These are phyloP conservation scores for Backusella liffmaniae DNA, from an alignment of 192 early-diverging fungal species.

Conservation along the genomic window DNA sequence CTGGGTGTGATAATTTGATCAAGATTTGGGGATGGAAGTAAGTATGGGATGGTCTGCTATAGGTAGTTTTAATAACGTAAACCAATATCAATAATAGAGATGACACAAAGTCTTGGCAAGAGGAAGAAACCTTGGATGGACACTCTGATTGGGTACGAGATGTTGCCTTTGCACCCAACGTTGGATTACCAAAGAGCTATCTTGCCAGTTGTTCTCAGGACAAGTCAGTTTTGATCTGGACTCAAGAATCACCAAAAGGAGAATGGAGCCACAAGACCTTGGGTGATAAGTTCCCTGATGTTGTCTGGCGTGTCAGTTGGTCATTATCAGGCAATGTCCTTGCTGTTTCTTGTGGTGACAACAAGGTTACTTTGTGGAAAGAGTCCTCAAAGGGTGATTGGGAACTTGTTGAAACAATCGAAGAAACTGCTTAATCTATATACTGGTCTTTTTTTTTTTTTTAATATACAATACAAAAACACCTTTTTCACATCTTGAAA, in stretches of 20 bases:
- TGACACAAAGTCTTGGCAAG: constrained; percentile 77
- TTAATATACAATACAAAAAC: constrained; percentile 1
- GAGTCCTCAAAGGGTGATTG: constrained; percentile 91
- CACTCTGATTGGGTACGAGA: constrained; percentile 99
- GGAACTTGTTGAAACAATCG: constrained; percentile 81
- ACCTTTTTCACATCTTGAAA: not conserved
- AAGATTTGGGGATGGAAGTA: constrained; percentile 87
- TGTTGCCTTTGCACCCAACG: constrained; percentile 94
- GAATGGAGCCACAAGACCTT: constrained; percentile 79
- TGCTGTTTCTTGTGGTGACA: constrained; percentile 95
- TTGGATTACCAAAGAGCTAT: constrained; percentile 87
- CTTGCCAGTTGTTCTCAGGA: constrained; percentile 97
- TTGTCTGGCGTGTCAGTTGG: constrained; percentile 99
- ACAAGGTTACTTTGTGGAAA: constrained; percentile 96
- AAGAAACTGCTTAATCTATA: constrained; percentile 37
- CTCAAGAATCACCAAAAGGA: constrained; percentile 66
- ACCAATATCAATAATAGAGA: constrained; percentile 41
- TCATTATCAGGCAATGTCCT: constrained; percentile 91
- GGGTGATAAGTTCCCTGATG: constrained; percentile 86
- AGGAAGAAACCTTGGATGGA: constrained; percentile 78
- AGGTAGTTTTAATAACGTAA: not conserved
- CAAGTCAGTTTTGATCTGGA: constrained; percentile 95
- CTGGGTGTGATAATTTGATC: constrained; percentile 94
- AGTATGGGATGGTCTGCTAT: not conserved
- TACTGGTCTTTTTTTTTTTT: not conserved